phyloP scores from a whole-genome alignment of 176 grass and related monocot species.

The Oryza longistaminata region DNA sequence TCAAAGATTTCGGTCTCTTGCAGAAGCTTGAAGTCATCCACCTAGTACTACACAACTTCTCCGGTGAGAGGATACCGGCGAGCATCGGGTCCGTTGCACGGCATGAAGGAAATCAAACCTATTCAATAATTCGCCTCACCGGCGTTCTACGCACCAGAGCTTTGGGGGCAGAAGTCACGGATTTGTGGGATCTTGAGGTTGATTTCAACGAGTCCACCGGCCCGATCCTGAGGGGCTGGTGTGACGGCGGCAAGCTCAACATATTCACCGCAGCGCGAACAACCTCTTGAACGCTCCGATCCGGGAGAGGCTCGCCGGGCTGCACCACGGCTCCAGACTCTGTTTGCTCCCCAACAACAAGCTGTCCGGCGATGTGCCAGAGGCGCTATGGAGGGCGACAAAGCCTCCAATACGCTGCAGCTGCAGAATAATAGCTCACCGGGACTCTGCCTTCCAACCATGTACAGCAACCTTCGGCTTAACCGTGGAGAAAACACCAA shows the following conservation, averaged over 20 bases:
- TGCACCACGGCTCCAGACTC: constrained; percentile 37
- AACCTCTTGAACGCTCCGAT: constrained; percentile 66
- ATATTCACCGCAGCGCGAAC: background rate
- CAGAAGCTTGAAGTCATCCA: constrained; percentile 15
- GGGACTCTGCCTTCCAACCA: constrained; percentile 48
- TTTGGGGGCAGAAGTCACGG: constrained; percentile 54
- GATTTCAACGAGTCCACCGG: constrained; percentile 55
- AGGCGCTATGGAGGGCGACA: constrained; percentile 40
- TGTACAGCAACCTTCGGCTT: constrained; percentile 26
- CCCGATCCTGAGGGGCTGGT: constrained; percentile 50
- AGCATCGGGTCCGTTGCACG: constrained; percentile 59
- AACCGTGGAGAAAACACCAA: constrained; percentile 48
- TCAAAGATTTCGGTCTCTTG: constrained; percentile 49
- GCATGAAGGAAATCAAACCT: constrained; percentile 22
- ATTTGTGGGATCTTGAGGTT: constrained; percentile 19
- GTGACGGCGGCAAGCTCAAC: constrained; percentile 17
- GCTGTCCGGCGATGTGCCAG: constrained; percentile 67
- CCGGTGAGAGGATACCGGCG: constrained; percentile 71
- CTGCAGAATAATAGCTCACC: constrained; percentile 50
- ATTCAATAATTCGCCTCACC: constrained; percentile 41
- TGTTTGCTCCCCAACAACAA: constrained; percentile 43
- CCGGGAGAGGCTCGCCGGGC: constrained; percentile 51
- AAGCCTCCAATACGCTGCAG: constrained; percentile 2
- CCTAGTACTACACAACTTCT: constrained; percentile 48
- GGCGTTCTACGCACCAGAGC: constrained; percentile 61